phyloP scores from a whole-genome alignment of 2,329 filamentous ascomycete genomes.

The Plectosphaerella sp. region DNA sequence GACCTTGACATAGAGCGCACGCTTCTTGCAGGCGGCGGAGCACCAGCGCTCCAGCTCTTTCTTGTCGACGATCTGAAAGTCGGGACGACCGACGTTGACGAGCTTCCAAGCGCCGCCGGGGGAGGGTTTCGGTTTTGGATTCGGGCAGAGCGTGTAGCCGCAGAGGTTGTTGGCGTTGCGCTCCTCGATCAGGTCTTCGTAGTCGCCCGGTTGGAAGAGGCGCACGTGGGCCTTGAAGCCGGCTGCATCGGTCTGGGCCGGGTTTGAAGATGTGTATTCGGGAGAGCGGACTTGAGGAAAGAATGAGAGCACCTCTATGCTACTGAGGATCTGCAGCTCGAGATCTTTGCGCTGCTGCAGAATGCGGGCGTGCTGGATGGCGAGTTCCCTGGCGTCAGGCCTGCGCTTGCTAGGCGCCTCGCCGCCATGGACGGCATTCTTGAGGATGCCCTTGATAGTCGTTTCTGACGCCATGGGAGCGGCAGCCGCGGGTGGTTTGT shows the following conservation, averaged over 20 bases:
- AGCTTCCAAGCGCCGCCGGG: constrained; percentile 65
- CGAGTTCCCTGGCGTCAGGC: constrained; percentile 54
- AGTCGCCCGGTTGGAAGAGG: constrained; percentile 81
- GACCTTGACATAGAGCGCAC: constrained; percentile 81
- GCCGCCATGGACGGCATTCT: constrained; percentile 46
- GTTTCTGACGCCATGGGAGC: constrained; percentile 36
- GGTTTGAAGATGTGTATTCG: constrained; percentile 37
- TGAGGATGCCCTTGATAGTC: constrained; percentile 55
- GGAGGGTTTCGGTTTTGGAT: constrained; percentile 52
- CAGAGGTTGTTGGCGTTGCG: constrained; percentile 79
- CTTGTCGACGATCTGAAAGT: constrained; percentile 64
- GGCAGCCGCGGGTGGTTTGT: background rate
- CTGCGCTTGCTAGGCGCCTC: constrained; percentile 29
- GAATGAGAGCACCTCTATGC: constrained; percentile 67
- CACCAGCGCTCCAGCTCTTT: constrained; percentile 85
- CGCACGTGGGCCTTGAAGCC: constrained; percentile 63
- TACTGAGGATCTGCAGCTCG: constrained; percentile 68
- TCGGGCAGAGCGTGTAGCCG: constrained; percentile 76
- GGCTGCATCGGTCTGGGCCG: constrained; percentile 52
- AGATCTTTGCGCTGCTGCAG: constrained; percentile 79
- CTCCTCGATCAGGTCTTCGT: constrained; percentile 83
- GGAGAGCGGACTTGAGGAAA: constrained; percentile 36
- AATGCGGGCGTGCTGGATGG: constrained; percentile 75
- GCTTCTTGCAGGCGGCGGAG: constrained; percentile 69
- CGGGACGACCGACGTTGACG: constrained; percentile 44